Conservation (phyloP, 345 rosid genomes). For the Rhodamnia argentea region DNA sequence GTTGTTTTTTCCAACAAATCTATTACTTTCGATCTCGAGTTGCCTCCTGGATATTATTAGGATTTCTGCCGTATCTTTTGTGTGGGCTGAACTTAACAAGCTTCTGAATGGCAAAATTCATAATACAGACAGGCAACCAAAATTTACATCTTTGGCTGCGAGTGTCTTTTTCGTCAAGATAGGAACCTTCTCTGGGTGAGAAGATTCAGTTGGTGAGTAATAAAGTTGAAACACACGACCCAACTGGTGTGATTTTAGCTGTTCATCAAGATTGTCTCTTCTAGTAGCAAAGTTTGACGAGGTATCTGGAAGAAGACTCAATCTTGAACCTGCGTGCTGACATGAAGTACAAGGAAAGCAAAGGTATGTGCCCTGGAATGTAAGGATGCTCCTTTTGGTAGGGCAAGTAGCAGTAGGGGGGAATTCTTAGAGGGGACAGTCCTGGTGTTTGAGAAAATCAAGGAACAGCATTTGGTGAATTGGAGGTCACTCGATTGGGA, state of each 20-base stretch:
- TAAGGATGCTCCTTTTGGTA: neutral
- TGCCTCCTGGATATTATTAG: neutral
- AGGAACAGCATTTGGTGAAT: neutral
- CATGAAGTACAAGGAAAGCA: neutral
- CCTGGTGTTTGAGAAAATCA: neutral
- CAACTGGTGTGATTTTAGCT: neutral
- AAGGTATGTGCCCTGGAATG: neutral
- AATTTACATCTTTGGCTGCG: neutral
- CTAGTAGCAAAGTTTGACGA: neutral
- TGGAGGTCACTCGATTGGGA: neutral
- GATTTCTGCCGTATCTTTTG: neutral
- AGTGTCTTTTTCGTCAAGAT: neutral
- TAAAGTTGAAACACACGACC: neutral
- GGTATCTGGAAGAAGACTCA: neutral
- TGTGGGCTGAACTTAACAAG: neutral
- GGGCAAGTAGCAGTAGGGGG: neutral
- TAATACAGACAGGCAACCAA: neutral
- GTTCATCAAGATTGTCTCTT: neutral
- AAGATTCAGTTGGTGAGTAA: neutral
- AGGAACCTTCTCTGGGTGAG: neutral
- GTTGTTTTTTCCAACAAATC: neutral
- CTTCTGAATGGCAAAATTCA: neutral
- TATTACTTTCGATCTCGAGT: neutral
- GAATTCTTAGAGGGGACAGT: neutral
- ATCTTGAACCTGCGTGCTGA: neutral